Base-by-base conservation (phyloP, 495 filamentous ascomycete genomes). In the Halenospora varia region DNA sequence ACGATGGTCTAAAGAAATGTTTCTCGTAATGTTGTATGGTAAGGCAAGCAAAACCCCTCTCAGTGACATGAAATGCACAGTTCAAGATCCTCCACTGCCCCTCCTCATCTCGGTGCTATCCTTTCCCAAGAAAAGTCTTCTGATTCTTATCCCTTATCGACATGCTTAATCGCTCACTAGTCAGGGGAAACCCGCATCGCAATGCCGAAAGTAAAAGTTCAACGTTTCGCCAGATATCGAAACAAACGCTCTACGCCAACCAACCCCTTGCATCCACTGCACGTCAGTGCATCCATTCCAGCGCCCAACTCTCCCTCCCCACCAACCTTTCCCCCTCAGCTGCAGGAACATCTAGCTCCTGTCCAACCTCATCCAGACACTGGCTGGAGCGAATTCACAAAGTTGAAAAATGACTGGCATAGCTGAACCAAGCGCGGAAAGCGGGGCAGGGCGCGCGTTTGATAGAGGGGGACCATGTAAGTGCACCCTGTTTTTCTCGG, bases 171-270 rank as follows among this genome's bases (percentile, higher is more conserved):
- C 20, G 3, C 46, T 24, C 19, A 39, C 26, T 55, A 62, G 60
- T 59, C 60, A 59, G 60, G 60, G 55, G 60, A 19, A 41, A 39
- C 35, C 25, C 2, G 0, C n/a, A n/a, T n/a, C n/a, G n/a, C n/a
- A n/a, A n/a, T n/a, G n/a, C n/a, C n/a, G n/a, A n/a, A n/a, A n/a
- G n/a, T n/a, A n/a, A n/a, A n/a, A n/a, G n/a, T n/a, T n/a, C n/a
- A n/a, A n/a, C n/a, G 60, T 62, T 62, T 62, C 60, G 60, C 29
- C 40, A 51, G 51, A 4, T 40, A 19, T 55, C 51, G 60, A 59
- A 63, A 63, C 60, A 63, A 63, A 52, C 46, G 25, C 25, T 55
- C 55, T 45, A n/a, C 35, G 55, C 60, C 60, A 59, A 63, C 59
- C 55, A 41, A 17, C n/a, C 55, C 55, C 55, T 45, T 63, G 55